Base-by-base conservation (phyloP, 2,329 filamentous ascomycete genomes). In the Fusarium sp. region DNA sequence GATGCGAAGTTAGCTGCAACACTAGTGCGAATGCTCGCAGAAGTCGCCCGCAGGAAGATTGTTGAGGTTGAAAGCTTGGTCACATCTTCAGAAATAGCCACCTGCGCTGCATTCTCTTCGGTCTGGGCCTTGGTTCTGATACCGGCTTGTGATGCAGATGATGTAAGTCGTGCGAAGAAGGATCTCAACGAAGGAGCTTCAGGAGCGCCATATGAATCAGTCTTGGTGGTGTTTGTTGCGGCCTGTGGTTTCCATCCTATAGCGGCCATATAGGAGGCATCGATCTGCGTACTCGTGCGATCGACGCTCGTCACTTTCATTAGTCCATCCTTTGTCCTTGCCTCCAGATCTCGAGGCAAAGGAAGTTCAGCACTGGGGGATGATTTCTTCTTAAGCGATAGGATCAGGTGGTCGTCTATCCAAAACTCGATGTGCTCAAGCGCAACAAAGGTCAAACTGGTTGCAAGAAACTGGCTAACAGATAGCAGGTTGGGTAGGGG, bases 401-500 rank as follows among this genome's bases (percentile, higher is more conserved):
- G 82, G 18, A 99, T 85, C 74, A 91, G 91, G 83, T 92, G 94
- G 74, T 96, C 91, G 76, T 99, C 95, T 56, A 99, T 87, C 86
- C 91, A 95, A 62, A 99, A 88, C 76, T 98, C 94, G 65, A 99
- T 93, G 59, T 87, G 88, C 76, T 97, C 88, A 25, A 99, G 84
- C 1, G 94, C 92, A 63, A 99, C 95, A 82, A 99, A 99, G 0
- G 96, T 98, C 79, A 99, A 83, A 82, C 95, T 98, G 9, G 94
- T 98, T 6, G 94, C 93, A 51, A 99, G 83, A 73, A 99, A 99
- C 79, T 98, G 94, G 76, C 92, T 91, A 57, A 99, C 86, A 3
- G 93, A 94, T 27, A 97, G 84, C 11, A 99, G 83, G 65, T 94
- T 93, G 5, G 97, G 96, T 51, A 98, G 82, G 3, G 94, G 93